Percentiles rank a stretch among this genome's conserved stretches.
Conservation (phyloP, 2,329 filamentous ascomycete species). For the Periconia sp. region DNA sequence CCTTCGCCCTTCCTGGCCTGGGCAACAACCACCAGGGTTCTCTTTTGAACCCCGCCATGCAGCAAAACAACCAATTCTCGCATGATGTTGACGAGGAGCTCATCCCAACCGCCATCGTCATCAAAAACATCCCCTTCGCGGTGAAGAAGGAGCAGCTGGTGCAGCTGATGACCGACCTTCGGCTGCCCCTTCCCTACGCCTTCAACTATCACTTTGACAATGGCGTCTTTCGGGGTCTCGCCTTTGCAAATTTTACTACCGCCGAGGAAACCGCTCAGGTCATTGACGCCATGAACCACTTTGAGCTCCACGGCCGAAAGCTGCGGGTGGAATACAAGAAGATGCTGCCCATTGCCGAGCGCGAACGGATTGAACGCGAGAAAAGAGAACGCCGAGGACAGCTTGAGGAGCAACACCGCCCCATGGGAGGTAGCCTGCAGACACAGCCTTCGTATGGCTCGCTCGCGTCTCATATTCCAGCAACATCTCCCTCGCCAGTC, state of each 20-base stretch:
- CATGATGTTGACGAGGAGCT: conserved; percentile 77
- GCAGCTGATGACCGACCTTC: conserved; percentile 90
- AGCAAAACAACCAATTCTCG: conserved; percentile 53
- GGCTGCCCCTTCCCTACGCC: conserved; percentile 91
- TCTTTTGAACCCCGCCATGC: conserved; percentile 36
- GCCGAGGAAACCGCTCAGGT: conserved; percentile 91
- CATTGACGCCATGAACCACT: conserved; percentile 92
- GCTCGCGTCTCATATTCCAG: conserved; percentile 67
- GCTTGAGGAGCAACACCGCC: conserved; percentile 94
- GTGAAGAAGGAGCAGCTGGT: conserved; percentile 97
- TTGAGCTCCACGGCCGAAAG: conserved; percentile 93
- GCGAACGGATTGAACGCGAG: conserved; percentile 94
- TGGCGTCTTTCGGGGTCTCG: conserved; percentile 92
- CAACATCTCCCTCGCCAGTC: conserved; percentile 71
- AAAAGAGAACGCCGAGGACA: conserved; percentile 96
- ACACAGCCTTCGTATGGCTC: conserved; percentile 88
- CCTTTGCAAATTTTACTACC: conserved; percentile 98
- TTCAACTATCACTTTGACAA: conserved; percentile 99
- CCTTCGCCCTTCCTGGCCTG: conserved; percentile 48
- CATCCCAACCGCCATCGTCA: conserved; percentile 97
- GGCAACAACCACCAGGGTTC: conserved; percentile 41
- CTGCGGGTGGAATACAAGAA: conserved; percentile 98
- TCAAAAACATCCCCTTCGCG: conserved; percentile 99
- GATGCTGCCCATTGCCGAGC: conserved; percentile 93
- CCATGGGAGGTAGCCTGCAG: conserved; percentile 71